phyloP scores from a whole-genome alignment of 495 filamentous ascomycete genomes.

The Sordaria brevicollis region DNA sequence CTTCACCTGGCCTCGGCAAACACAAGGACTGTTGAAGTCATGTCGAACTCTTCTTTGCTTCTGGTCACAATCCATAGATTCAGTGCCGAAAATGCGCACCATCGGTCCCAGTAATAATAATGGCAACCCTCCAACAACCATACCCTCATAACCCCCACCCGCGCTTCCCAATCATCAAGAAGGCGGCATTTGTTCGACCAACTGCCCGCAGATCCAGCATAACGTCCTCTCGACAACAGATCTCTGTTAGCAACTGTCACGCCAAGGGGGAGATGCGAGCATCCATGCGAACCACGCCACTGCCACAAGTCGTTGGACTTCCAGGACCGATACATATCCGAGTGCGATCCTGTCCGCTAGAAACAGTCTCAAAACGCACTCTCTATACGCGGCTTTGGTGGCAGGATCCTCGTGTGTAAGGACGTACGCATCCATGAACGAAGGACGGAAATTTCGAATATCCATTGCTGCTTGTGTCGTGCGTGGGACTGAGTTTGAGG shows the following conservation, averaged over 20 bases:
- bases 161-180: neutral
- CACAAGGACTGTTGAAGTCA: neutral
- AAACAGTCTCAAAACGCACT: constrained; percentile 24
- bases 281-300: constrained; percentile 20
- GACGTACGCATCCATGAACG: constrained; percentile 34
- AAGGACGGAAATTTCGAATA: constrained; percentile 28
- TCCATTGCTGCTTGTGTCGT: constrained; percentile 9
- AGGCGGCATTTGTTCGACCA: neutral
- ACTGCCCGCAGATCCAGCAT: neutral
- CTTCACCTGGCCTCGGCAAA: neutral
- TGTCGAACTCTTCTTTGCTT: neutral
- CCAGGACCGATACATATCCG: constrained; percentile 17
- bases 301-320: constrained; percentile 14
- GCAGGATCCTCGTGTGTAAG: constrained; percentile 16
- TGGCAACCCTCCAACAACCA: neutral
- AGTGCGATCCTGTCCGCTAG: constrained; percentile 26
- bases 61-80: neutral
- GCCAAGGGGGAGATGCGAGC: neutral
- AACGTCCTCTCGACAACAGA: neutral
- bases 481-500: constrained; percentile 11
- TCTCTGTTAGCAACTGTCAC: neutral
- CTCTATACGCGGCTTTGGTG: constrained; percentile 15
- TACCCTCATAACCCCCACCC: neutral
- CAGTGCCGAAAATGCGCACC: neutral
- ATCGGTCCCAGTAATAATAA: neutral